Evolutionary conservation across 345 rosid genomes (phyloP).

Genomic region (Pistacia vera): DNA sequence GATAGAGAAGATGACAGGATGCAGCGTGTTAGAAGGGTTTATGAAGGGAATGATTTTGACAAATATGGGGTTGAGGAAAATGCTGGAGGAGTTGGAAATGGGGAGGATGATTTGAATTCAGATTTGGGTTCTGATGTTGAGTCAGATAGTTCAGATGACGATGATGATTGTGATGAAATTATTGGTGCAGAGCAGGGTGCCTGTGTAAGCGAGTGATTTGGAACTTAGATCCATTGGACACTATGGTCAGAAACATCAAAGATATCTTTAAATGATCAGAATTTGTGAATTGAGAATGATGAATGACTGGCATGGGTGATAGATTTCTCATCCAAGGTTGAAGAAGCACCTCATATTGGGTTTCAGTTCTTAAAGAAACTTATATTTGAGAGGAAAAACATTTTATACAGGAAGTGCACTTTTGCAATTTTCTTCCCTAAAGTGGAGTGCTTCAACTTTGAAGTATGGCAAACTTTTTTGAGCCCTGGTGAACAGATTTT

Average conservation of each 20-base stretch:
- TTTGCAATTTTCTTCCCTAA: background rate
- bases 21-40: slow-evolving; percentile 27
- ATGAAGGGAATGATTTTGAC: slow-evolving; percentile 22
- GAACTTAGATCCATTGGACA: background rate
- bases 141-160: slow-evolving; percentile 25
- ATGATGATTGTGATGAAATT: slow-evolving; percentile 23
- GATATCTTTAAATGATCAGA: background rate
- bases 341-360: background rate
- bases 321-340: background rate
- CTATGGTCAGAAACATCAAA: background rate
- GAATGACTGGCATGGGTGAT: background rate
- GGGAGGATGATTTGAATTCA: slow-evolving; percentile 14
- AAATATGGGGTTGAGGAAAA: slow-evolving; percentile 20
- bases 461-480: background rate
- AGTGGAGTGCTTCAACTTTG: background rate
- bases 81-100: slow-evolving; percentile 13
- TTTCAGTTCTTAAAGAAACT: background rate
- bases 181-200: slow-evolving; percentile 21
- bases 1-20: slow-evolving; percentile 45
- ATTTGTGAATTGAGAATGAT: background rate
- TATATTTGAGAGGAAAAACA: background rate
- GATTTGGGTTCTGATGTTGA: slow-evolving; percentile 29
- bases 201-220: slow-evolving; percentile 13
- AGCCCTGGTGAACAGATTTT: background rate
- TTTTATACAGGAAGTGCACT: background rate